Evolutionary conservation across 108 stramenopile species (phyloP), one percentile per base, ranked within the genome.

Genomic region (Parietichytrium sp.): DNA sequence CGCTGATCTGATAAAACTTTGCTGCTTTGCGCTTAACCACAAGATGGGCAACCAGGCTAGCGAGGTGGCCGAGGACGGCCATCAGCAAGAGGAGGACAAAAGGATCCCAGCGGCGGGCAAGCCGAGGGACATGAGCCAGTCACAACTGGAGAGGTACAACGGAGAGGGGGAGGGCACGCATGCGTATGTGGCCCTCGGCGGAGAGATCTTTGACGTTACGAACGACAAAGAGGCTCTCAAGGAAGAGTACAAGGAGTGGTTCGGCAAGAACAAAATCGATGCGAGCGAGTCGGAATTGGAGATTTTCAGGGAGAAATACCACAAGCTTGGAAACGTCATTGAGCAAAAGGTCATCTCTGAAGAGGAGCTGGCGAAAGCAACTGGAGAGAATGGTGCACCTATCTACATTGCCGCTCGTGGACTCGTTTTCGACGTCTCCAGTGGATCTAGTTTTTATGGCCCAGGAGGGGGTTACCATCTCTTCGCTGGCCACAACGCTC

Each of bases 401-500:
- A 72, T 72, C 20, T 72, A 72, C 42, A 72, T 72, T 1, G 61
- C 61, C 13, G 61, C 61, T 6, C 61, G 61, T 7, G 61, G 61
- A 10, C 42, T 72, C 33, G 61, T 72, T 20, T 72, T 72, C 45
- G 61, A 72, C 42, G 61, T 72, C 33, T 25, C 61, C 38, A 72
- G 61, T 25, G 61, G 61, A 6, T 33, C 36, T 13, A 72, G 61
- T 42, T 72, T 72, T 3, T 72, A 72, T 45, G 61, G 61, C 7
- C 61, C 61, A 45, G 61, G 61, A 6, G 61, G 61, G 6, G 61
- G 61, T 7, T 72, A 72, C 42, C 61, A 72, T 25, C 42, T 72
- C 0, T 72, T 72, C 25, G 61, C 61, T 7, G 61, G 61, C 20
- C 61, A 72, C 61, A 72, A 72, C 61, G 61, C 61, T 20, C 61